Evolutionary conservation across 768 basidiomycete species (phyloP).

Genomic region (Pleurotus cornucopiae): DNA sequence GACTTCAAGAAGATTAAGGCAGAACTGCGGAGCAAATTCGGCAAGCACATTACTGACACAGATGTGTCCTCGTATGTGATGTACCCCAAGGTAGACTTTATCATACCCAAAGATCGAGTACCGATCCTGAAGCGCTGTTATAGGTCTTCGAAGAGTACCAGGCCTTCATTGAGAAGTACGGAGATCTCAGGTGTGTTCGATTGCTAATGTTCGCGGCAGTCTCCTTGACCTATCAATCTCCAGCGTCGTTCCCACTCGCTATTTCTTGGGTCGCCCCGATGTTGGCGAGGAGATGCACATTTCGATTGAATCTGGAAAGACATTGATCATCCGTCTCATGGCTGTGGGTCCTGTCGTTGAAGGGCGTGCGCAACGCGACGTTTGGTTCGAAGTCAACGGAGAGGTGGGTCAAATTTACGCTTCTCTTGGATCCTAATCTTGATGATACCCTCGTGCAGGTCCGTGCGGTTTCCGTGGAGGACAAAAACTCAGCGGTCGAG

Average conservation of each 20-base stretch:
- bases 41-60: conserved; percentile 87
- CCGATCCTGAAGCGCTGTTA: conserved; percentile 9
- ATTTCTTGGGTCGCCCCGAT: conserved; percentile 91
- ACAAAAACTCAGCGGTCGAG: conserved; percentile 96
- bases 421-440: conserved; percentile 13
- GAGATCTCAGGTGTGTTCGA: conserved; percentile 75
- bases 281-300: conserved; percentile 96
- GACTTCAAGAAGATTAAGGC: conserved; percentile 97
- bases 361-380: conserved; percentile 88
- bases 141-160: conserved; percentile 98
- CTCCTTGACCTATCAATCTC: conserved; percentile 11
- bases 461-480: conserved; percentile 92
- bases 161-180: conserved; percentile 92
- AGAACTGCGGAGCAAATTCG: conserved; percentile 89
- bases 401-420: conserved; percentile 48
- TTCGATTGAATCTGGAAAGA: conserved; percentile 95
- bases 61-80: conserved; percentile 96
- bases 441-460: conserved; percentile 41
- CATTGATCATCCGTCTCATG: conserved; percentile 92
- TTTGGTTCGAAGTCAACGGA: conserved; percentile 98
- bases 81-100: conserved; percentile 85
- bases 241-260: conserved; percentile 93
- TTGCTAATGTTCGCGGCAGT: conserved; percentile 2
- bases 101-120: conserved; percentile 7
- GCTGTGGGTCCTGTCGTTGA: conserved; percentile 92